Conservation (phyloP, 176 grass and related monocot species). For the Triticum urartu region DNA sequence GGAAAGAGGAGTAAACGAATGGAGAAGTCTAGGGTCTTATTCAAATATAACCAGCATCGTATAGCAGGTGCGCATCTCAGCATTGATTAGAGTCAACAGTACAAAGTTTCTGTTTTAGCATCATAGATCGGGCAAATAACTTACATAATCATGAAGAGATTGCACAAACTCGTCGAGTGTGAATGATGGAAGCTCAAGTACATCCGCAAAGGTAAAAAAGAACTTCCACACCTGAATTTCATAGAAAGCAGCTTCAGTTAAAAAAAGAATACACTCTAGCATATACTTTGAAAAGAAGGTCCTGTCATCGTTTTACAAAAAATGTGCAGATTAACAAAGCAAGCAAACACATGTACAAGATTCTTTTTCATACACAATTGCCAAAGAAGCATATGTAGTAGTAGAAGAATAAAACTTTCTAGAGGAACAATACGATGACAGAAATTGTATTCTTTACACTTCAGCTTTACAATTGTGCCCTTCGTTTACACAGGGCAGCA, state of each 20-base stretch:
- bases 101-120: neutral
- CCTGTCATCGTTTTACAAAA: neutral
- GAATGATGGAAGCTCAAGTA: constrained; percentile 85
- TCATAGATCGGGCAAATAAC: constrained; percentile 19
- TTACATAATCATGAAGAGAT: constrained; percentile 99
- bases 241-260: constrained; percentile 21
- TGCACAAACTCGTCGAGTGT: constrained; percentile 95
- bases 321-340: neutral
- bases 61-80: neutral
- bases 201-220: constrained; percentile 84
- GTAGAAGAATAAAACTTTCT: constrained; percentile 2
- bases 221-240: constrained; percentile 92
- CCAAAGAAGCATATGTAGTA: neutral
- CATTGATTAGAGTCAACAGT: neutral
- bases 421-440: neutral
- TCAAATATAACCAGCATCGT: constrained; percentile 19
- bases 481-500: neutral
- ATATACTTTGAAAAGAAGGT: constrained; percentile 15
- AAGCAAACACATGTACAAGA: neutral
- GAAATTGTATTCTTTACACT: neutral
- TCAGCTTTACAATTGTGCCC: neutral
- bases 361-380: neutral
- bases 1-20: neutral
- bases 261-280: constrained; percentile 3
- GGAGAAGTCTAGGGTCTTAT: neutral